phyloP scores from a whole-genome alignment of 1,139 yeast species.

The Geotrichum histeridarum region DNA sequence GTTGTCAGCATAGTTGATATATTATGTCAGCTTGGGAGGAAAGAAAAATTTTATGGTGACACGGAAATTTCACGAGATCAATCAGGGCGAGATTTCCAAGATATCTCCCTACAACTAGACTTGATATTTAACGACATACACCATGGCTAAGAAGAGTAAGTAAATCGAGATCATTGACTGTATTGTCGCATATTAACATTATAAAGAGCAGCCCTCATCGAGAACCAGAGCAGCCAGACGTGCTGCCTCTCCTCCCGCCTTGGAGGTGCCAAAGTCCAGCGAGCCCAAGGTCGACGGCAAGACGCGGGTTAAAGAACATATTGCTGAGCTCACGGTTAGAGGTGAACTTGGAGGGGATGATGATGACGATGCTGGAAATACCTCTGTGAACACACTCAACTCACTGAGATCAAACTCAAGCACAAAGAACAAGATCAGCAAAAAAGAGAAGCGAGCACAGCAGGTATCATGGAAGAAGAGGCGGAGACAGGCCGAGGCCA shows the following conservation, averaged over 20 bases:
- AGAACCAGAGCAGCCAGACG: constrained; percentile 33
- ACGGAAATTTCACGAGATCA: not conserved
- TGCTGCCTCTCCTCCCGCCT: constrained; percentile 21
- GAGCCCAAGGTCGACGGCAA: constrained; percentile 26
- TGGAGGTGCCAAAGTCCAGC: constrained; percentile 6
- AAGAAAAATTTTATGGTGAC: not conserved
- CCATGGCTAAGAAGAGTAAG: constrained; percentile 13
- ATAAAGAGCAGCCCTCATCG: constrained; percentile 22
- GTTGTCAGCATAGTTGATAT: not conserved
- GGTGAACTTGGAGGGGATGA: constrained; percentile 23
- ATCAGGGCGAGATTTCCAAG: not conserved
- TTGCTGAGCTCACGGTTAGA: constrained; percentile 34
- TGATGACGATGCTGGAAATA: constrained; percentile 16
- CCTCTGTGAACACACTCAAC: constrained; percentile 3
- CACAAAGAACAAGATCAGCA: constrained; percentile 3
- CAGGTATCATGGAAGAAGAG: constrained; percentile 26
- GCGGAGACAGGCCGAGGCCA: constrained; percentile 26
- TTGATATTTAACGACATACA: not conserved
- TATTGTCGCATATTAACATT: constrained; percentile 8
- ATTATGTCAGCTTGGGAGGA: not conserved
- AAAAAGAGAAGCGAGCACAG: constrained; percentile 20
- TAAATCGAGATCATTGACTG: not conserved
- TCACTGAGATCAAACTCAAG: not conserved
- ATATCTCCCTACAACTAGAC: not conserved
- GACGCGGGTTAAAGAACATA: constrained; percentile 30